Evolutionary conservation across 2,329 filamentous ascomycete genomes (phyloP), one percentile per base, ranked within the genome.

Genomic region (Sphaerulina vaccinii): DNA sequence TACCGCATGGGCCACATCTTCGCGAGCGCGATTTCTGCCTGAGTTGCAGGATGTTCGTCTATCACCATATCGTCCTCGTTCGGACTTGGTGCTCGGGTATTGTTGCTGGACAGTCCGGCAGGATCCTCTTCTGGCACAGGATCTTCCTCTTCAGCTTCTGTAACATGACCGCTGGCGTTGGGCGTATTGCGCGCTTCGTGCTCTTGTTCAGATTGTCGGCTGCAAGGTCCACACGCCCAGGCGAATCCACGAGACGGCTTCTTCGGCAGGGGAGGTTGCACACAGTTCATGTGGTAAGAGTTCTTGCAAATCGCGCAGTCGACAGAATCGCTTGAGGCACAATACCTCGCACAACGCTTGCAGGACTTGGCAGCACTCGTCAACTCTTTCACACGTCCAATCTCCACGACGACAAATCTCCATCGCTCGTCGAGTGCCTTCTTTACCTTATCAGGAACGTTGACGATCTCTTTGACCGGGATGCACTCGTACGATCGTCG

Each of bases 241-340:
- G 90, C 93, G 73, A 99, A 99, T 33, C 93, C 93, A 71, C 93
- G 86, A 40, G 92, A 96, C 16, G 93, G 93, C 72, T 99, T 99
- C 72, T 96, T 99, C 47, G 90, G 80, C 57, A 99, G 73, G 32
- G 91, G 90, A 35, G 93, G 93, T 55, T 87, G 86, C 51, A 99
- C 93, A 70, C 93, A 99, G 65, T 91, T 89, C 92, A 99, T 97
- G 75, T 99, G 93, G 73, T 96, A 99, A 11, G 92, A 97, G 70
- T 90, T 86, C 67, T 86, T 83, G 71, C 93, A 99, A 49, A 96
- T 90, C 38, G 92, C 93, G 71, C 93, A 99, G 70, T 97, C 92
- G 19, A 97, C 93, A 33, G 93, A 97, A 73, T 97, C 90, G 69
- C 88, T 87, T 85, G 84, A 93, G 63, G 93, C 91, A 74, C 91